Conservation (phyloP, 768 basidiomycete genomes). For the Xanthoconium purpureum region DNA sequence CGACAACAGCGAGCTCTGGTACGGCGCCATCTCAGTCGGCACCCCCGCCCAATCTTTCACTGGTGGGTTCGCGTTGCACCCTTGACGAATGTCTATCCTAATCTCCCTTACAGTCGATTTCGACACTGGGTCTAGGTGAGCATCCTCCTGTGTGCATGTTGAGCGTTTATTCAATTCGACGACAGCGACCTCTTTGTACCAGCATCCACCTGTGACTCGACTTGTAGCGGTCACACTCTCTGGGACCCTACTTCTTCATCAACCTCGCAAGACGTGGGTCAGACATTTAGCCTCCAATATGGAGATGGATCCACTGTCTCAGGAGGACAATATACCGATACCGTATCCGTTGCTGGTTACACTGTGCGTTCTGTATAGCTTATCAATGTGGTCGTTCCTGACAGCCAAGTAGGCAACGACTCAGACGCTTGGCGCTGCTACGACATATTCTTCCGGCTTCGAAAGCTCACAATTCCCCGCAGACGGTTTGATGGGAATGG, state of each 20-base stretch:
- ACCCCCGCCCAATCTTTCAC: background rate
- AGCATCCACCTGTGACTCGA: background rate
- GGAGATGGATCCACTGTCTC: constrained; percentile 33
- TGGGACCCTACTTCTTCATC: constrained; percentile 24
- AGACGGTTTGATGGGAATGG: constrained; percentile 30
- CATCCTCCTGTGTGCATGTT: background rate
- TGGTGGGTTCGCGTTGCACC: background rate
- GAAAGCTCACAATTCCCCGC: background rate
- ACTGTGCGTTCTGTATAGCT: background rate
- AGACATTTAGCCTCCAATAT: constrained; percentile 31
- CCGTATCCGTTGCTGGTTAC: constrained; percentile 1
- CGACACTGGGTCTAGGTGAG: constrained; percentile 27
- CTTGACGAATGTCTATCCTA: too few species aligned
- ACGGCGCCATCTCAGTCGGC: constrained; percentile 8
- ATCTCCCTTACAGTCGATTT: constrained; percentile 15
- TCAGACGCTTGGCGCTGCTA: constrained; percentile 10
- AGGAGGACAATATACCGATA: constrained; percentile 40
- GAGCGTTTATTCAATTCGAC: background rate
- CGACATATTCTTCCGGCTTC: background rate
- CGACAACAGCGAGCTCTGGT: background rate
- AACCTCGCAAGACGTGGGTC: constrained; percentile 21
- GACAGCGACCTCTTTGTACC: constrained; percentile 18
- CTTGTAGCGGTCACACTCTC: constrained; percentile 27
- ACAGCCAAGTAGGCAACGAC: background rate
- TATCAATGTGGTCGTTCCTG: background rate